Conservation (phyloP, 441 rosid species). For the Gossypium lobatum region DNA sequence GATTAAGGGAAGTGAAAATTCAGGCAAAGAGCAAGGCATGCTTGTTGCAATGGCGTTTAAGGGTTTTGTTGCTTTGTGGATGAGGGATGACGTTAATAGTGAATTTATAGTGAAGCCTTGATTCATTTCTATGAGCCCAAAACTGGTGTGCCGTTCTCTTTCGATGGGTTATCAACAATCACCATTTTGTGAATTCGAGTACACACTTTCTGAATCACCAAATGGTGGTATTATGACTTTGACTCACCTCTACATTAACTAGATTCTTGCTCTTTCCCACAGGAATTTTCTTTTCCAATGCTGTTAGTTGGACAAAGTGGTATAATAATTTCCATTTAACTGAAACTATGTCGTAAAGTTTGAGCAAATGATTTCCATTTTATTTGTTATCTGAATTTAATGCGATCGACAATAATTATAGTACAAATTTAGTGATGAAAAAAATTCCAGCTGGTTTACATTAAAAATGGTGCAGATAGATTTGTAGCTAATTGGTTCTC, state of each 20-base stretch:
- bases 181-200: not conserved
- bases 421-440: not conserved
- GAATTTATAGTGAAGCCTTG: not conserved
- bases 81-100: not conserved
- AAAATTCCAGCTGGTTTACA: not conserved
- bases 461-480: not conserved
- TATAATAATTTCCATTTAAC: no score
- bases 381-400: not conserved
- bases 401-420: not conserved
- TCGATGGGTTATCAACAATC: not conserved
- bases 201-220: not conserved
- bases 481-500: conserved; percentile 2
- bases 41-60: not conserved
- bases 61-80: not conserved
- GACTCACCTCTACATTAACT: not conserved
- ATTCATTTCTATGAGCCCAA: not conserved
- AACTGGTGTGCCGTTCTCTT: not conserved
- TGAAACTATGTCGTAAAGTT: no score
- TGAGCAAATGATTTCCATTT: no score
- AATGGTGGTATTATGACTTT: not conserved
- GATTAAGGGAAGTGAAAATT: not conserved
- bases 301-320: no score
- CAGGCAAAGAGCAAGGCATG: not conserved
- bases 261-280: no score
- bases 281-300: no score